Percentiles rank a stretch among this genome's conserved stretches.
Evolutionary conservation across 108 stramenopile genomes (phyloP).

Genomic region (Fragilaria crotonensis): DNA sequence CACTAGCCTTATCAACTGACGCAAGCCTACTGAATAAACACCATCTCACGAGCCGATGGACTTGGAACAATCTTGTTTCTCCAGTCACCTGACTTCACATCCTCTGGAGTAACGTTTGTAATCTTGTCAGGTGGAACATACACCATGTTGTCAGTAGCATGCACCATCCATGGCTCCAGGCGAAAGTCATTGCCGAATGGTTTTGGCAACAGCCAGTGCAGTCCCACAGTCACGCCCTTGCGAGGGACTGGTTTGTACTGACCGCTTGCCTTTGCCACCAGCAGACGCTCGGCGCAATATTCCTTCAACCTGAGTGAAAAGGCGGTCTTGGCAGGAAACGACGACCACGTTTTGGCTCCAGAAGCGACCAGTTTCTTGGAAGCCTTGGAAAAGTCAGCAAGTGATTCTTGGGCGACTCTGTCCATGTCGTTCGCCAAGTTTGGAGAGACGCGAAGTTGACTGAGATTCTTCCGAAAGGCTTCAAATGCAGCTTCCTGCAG

Average conservation of each 20-base stretch:
- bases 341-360: constrained; percentile 6
- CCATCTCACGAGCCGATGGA: constrained; percentile 71
- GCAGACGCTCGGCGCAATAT: constrained; percentile 55
- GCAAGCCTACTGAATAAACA: constrained; percentile 64
- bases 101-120: constrained; percentile 57
- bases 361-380: constrained; percentile 37
- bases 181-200: constrained; percentile 87
- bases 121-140: constrained; percentile 63
- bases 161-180: constrained; percentile 73
- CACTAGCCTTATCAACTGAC: too few relatives aligned
- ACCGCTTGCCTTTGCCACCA: constrained; percentile 68
- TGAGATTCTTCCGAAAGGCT: constrained; percentile 52
- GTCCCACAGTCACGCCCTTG: constrained; percentile 82
- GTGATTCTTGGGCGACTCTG: constrained; percentile 31
- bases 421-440: constrained; percentile 64
- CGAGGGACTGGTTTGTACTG: constrained; percentile 73
- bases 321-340: constrained; percentile 34
- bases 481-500: constrained; percentile 50
- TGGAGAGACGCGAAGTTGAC: constrained; percentile 63
- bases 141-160: constrained; percentile 68
- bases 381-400: constrained; percentile 43
- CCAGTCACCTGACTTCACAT: constrained; percentile 71
- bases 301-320: constrained; percentile 42
- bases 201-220: constrained; percentile 90
- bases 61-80: constrained; percentile 67